Evolutionary conservation across 2,329 filamentous ascomycete genomes (phyloP).

Genomic region (Trichoderma atroviride): DNA sequence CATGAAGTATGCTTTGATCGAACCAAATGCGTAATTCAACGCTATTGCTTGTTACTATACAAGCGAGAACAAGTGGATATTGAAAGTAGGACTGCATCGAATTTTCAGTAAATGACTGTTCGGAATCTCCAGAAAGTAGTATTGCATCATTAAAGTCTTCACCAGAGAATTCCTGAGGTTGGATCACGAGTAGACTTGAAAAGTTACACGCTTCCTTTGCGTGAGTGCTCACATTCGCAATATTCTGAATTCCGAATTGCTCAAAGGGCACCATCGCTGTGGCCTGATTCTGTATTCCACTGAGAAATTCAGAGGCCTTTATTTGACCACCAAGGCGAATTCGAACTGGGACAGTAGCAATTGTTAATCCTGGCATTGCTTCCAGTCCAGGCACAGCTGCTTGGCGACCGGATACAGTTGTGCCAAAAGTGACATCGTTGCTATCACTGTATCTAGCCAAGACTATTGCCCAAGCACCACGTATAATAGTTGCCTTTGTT

Average conservation of each 20-base stretch:
- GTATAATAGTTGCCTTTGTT: slow-evolving; percentile 27
- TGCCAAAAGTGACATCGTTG: slow-evolving; percentile 31
- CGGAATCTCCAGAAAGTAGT: background rate
- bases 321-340: slow-evolving; percentile 14
- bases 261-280: slow-evolving; percentile 23
- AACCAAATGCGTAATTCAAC: slow-evolving; percentile 6
- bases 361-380: slow-evolving; percentile 24
- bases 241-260: slow-evolving; percentile 25
- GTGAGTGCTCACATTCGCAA: slow-evolving; percentile 6
- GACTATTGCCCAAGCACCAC: slow-evolving; percentile 32
- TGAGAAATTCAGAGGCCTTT: slow-evolving; percentile 21
- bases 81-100: slow-evolving; percentile 20
- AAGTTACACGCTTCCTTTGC: slow-evolving; percentile 17
- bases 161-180: background rate
- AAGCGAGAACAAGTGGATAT: slow-evolving; percentile 15
- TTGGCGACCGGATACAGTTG: slow-evolving; percentile 30
- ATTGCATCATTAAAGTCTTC: background rate
- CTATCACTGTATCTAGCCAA: slow-evolving; percentile 26
- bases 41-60: background rate
- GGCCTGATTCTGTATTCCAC: slow-evolving; percentile 27
- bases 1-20: background rate
- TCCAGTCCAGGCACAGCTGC: slow-evolving; percentile 26
- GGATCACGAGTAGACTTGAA: slow-evolving; percentile 17
- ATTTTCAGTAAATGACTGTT: background rate
- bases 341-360: slow-evolving; percentile 29